Percentiles rank a stretch among this genome's conserved stretches.
Conservation (phyloP, 2,329 filamentous ascomycete genomes). For the Fusarium metavorans region DNA sequence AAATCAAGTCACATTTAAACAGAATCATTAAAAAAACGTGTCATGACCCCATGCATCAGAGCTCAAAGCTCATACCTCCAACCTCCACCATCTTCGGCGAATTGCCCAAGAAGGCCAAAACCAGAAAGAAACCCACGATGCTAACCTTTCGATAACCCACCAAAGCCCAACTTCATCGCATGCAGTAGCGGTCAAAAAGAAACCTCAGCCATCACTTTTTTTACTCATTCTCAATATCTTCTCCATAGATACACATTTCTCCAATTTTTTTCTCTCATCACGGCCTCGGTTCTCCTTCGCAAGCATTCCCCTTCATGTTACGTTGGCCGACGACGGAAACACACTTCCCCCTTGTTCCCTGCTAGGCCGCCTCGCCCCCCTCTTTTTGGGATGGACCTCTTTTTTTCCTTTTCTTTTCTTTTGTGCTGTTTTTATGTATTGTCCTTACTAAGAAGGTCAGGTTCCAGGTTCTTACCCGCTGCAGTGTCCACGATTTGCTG, state of each 20-base stretch:
- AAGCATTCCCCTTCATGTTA: slow-evolving; percentile 35
- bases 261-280: neutral
- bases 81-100: slow-evolving; percentile 7
- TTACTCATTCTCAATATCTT: neutral
- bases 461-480: slow-evolving; percentile 19
- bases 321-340: slow-evolving; percentile 20
- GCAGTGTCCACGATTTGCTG: slow-evolving; percentile 31
- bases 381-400: neutral
- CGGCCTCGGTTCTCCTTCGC: slow-evolving; percentile 18
- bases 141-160: slow-evolving; percentile 29
- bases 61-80: neutral
- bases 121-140: neutral
- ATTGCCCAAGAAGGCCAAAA: slow-evolving; percentile 15
- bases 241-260: neutral
- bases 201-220: slow-evolving; percentile 13
- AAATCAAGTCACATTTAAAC: neutral
- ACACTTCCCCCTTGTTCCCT: slow-evolving; percentile 27
- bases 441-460: neutral
- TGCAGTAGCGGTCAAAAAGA: slow-evolving; percentile 3
- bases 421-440: neutral
- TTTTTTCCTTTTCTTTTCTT: neutral
- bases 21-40: neutral
- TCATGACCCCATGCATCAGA: neutral
- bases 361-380: slow-evolving; percentile 9
- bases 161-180: slow-evolving; percentile 18